A percentile compares a stretch with the other conserved stretches of the same genome.
Evolutionary conservation across 306 rosid species (phyloP).

Genomic region (Cucumis cinereus): DNA sequence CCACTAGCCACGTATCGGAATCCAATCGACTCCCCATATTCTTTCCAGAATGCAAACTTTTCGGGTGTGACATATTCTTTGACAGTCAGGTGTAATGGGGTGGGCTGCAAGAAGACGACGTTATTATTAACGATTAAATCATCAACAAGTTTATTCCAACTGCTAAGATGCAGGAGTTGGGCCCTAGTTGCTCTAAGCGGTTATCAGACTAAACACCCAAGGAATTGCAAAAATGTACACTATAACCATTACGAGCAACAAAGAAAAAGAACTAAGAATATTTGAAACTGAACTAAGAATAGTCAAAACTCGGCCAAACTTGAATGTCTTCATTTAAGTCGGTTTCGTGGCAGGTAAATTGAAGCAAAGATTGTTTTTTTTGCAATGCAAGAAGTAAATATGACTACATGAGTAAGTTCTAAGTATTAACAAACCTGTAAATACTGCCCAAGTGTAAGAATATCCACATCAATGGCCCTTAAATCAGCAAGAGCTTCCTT

Average conservation of each 20-base stretch:
- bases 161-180: not conserved
- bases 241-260: not conserved
- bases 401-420: not conserved
- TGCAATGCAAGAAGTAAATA: not conserved
- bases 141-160: not conserved
- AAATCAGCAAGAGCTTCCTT: constrained; percentile 67
- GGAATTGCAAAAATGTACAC: not conserved
- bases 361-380: not conserved
- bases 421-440: constrained; percentile 55
- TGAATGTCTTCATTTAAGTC: not conserved
- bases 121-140: not conserved
- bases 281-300: no score
- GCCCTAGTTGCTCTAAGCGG: not conserved
- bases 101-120: constrained; percentile 54
- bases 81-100: constrained; percentile 88
- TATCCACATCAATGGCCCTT: constrained; percentile 78
- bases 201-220: not conserved
- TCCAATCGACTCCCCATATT: constrained; percentile 89
- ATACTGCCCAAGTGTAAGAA: constrained; percentile 91
- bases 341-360: not conserved
- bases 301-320: not conserved
- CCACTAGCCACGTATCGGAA: constrained; percentile 94
- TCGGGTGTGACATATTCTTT: constrained; percentile 84
- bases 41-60: constrained; percentile 84
- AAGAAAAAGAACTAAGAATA: not conserved